Conservation (phyloP, 768 basidiomycete species). For the Phylloporus sp. region DNA sequence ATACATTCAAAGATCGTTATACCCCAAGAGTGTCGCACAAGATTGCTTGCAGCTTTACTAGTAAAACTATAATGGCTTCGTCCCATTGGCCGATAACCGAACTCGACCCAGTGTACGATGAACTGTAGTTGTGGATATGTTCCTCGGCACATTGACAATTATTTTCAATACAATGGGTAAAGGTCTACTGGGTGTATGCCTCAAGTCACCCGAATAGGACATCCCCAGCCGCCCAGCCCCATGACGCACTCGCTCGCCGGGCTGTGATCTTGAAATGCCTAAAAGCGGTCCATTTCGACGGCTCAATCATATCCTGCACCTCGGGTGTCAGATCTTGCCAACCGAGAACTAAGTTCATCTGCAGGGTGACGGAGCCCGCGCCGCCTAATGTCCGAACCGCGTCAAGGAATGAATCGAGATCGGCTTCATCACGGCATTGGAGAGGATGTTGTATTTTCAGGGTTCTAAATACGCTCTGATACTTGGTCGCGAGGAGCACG, state of each 20-base stretch:
- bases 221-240: conserved; percentile 14
- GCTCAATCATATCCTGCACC: conserved; percentile 20
- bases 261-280: conserved; percentile 14
- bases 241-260: conserved; percentile 7
- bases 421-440: conserved; percentile 11
- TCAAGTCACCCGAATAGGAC: conserved; percentile 3
- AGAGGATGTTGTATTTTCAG: conserved; percentile 18
- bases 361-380: conserved; percentile 11
- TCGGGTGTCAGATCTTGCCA: conserved; percentile 16
- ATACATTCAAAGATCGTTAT: background rate
- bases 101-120: too few relatives aligned
- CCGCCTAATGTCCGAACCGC: conserved; percentile 15
- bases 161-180: background rate
- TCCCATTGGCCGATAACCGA: too few relatives aligned
- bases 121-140: too few relatives aligned
- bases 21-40: background rate
- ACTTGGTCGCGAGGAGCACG: conserved; percentile 21
- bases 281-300: conserved; percentile 15
- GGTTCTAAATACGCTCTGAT: conserved; percentile 16
- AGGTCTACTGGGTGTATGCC: background rate
- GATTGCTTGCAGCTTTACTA: background rate
- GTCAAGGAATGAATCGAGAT: conserved; percentile 13
- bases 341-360: conserved; percentile 14
- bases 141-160: too few relatives aligned
- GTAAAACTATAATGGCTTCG: too few relatives aligned